Base-by-base conservation (phyloP, 352 stramenopile species). In the Globisporangium cederbergense region DNA sequence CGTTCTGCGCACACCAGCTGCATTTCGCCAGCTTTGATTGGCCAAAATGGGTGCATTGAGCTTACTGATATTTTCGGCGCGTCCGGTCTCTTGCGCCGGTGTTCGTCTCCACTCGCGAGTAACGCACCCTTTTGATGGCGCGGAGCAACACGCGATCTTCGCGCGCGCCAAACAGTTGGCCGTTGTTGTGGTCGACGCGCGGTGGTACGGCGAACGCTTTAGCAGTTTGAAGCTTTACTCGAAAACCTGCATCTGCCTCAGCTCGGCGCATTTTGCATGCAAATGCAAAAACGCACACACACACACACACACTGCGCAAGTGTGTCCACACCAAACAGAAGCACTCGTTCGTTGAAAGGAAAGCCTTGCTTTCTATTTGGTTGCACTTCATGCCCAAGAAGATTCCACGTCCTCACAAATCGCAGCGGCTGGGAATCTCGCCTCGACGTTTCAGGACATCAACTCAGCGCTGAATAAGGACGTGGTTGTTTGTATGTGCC, bases 121-220 rank as follows among this genome's bases (percentile, higher is more conserved):
- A 58, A 58, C 51, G 51, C 51, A 58, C 14, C 8, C 16, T 10
- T 2, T 58, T 58, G 30, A 30, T 58, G 30, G 18, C 50, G 5
- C 10, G 30, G 18, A 11, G 14, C 30, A 57, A 57, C 51, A 57
- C 51, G 51, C 51, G 2, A 58, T 58, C 51, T 18, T 8, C 30
- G 5, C 1, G 28, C 30, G 3, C 18, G 32, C 32, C 32, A 36
- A 36, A 58, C 16, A 58, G 51, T 43, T 13, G 28, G 51, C 9
- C 51, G 25, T 10, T 30, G 51, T 0, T 57, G 14, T 57, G 51
- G 51, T 58, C 51, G 51, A 58, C 51, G 30, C 51, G 51, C 51
- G 30, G 51, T 58, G 51, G 30, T 58, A 30, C 51, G n/a, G 18
- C 51, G 34, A 6, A 11, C 18, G 28, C 16, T 58, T 58, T 30